These are phyloP conservation scores for Mycena alexandri DNA, from an alignment of 768 basidiomycete genomes.

Conservation along the genomic window DNA sequence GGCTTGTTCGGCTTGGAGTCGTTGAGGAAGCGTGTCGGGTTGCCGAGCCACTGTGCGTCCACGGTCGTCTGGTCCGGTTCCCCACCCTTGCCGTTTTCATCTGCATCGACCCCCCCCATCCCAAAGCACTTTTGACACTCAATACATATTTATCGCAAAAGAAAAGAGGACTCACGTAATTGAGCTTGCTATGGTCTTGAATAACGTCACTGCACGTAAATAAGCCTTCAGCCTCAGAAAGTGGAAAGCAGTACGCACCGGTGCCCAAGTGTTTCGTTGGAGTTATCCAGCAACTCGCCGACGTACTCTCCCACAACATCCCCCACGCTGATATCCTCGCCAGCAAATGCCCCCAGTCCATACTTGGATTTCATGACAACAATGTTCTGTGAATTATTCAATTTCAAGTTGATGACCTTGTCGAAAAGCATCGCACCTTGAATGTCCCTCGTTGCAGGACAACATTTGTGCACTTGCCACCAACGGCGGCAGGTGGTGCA, in stretches of 20 bases:
- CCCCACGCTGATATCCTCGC: neutral
- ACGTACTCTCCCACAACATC: slow-evolving; percentile 19
- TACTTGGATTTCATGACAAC: slow-evolving; percentile 1
- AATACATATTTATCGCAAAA: neutral
- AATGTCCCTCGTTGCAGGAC: slow-evolving; percentile 6
- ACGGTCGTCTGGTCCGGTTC: too few relatives aligned
- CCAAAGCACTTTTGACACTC: slow-evolving; percentile 1
- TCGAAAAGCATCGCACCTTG: neutral
- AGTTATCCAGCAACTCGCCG: neutral
- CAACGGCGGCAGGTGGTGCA: too few relatives aligned
- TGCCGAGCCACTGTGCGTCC: slow-evolving; percentile 23
- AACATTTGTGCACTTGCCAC: neutral
- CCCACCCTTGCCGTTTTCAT: too few relatives aligned
- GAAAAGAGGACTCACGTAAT: neutral
- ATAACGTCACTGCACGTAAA: too few relatives aligned
- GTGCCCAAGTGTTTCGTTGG: neutral
- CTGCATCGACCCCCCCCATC: neutral
- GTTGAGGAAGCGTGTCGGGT: slow-evolving; percentile 20
- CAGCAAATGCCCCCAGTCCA: slow-evolving; percentile 20
- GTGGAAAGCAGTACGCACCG: neutral
- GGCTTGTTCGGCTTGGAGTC: slow-evolving; percentile 10
- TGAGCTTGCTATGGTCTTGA: too few relatives aligned
- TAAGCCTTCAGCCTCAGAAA: too few relatives aligned
- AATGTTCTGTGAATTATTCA: neutral
- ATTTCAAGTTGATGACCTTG: too few relatives aligned